Percentiles rank a stretch among this genome's conserved stretches.
Conservation (phyloP, 78 protist genomes). For the Chrysochromulina tobinii region DNA sequence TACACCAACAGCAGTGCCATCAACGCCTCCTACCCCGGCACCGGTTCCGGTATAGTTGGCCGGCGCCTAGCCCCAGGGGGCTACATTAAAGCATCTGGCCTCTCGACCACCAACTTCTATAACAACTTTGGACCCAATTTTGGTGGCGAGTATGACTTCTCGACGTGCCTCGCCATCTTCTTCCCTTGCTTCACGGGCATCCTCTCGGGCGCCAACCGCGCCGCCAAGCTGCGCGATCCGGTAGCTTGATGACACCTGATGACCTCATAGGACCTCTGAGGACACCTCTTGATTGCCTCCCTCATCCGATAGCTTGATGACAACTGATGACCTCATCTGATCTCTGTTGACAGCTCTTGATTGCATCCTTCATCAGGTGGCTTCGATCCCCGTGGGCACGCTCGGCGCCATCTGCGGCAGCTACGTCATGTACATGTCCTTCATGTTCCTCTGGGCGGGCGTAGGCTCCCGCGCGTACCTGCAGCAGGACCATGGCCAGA, state of each 20-base stretch:
- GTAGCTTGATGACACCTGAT: too few relatives aligned
- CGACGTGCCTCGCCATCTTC: slow-evolving; percentile 10
- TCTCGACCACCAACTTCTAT: neutral
- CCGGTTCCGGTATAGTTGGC: too few relatives aligned
- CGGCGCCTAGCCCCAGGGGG: too few relatives aligned
- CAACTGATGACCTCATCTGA: too few relatives aligned
- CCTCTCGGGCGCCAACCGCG: slow-evolving; percentile 34
- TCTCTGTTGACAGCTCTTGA: too few relatives aligned
- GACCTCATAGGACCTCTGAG: too few relatives aligned
- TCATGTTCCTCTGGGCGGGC: slow-evolving; percentile 4
- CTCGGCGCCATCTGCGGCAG: neutral
- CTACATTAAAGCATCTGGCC: neutral
- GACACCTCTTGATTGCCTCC: neutral
- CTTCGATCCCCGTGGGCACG: slow-evolving; percentile 1
- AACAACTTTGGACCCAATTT: slow-evolving; percentile 18
- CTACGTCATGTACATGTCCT: neutral
- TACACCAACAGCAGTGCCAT: too few relatives aligned
- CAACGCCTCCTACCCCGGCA: too few relatives aligned
- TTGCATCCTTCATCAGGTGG: neutral
- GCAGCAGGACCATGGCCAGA: slow-evolving; percentile 5
- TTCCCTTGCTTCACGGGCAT: slow-evolving; percentile 51
- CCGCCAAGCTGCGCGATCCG: slow-evolving; percentile 17
- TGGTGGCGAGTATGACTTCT: neutral
- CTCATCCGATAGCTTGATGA: neutral
- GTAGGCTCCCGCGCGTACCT: neutral